Base-by-base conservation (phyloP, 805 yeast genomes). In the Kodamaea sagamina region DNA sequence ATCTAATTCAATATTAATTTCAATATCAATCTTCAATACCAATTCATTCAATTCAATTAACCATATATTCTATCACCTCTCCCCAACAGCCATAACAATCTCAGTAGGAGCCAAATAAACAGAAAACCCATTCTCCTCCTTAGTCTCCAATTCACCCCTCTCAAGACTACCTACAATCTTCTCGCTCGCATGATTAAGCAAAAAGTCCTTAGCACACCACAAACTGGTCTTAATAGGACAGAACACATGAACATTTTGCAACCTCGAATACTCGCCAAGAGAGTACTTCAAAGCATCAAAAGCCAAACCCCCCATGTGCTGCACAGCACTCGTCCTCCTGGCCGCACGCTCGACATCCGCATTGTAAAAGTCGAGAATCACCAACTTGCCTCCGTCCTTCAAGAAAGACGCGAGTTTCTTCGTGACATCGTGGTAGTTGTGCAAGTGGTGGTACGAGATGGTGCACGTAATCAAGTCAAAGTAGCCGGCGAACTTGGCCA, bases 321-420 rank as follows among this genome's bases (percentile, higher is more conserved):
- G 38, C 15, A 31, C 41, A 3, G 39, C 36, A 12, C 42, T 4
- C 26, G n/a, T 13, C 19, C 39, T 7, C 25, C 11, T n/a, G 32
- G 24, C n/a, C 41, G 31, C 32, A 9, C 24, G 21, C 34, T 47
- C 53, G n/a, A 47, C 47, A 32, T 54, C 60, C 13, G 51, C 63
- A 39, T 71, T 71, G 50, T 65, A 68, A 43, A 71, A 68, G 44
- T 72, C 77, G 16, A 65, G 41, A 9, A 71, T 58, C 28, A 64
- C 56, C 19, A 71, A 48, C 50, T 55, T 52, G 2, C 75, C 77
- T 3, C 61, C 62, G 0, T 59, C 57, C 11, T 48, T 55, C 43
- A 72, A 58, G 44, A 70, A 65, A 4, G 59, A 49, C 6, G 59
- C 56, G 44, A 72, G 50, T 43, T 57, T 59, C 44, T 48, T 47